Conservation (phyloP, 129 eudicot species). For the Artemisia argyi region DNA sequence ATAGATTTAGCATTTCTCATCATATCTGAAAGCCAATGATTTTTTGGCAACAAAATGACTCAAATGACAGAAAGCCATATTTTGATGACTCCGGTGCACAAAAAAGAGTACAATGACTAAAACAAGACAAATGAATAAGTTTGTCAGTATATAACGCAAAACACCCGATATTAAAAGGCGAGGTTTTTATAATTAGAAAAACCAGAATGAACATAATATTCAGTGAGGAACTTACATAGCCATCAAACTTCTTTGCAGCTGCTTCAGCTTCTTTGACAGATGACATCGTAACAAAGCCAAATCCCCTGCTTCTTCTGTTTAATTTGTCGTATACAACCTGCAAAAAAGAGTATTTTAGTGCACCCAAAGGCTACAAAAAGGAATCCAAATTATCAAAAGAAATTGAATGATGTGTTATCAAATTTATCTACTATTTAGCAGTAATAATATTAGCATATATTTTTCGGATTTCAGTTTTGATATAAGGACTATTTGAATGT, state of each 20-base stretch:
- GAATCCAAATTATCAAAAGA: neutral
- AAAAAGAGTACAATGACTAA: neutral
- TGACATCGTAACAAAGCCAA: constrained; percentile 87
- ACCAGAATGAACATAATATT: neutral
- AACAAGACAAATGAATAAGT: neutral
- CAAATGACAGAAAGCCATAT: too few species aligned
- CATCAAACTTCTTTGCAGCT: constrained; percentile 63
- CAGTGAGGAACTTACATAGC: constrained; percentile 55
- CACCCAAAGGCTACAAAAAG: constrained; percentile 3
- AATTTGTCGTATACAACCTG: constrained; percentile 86
- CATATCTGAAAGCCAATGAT: too few species aligned
- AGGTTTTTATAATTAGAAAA: neutral
- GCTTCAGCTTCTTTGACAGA: constrained; percentile 61
- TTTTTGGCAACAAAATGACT: too few species aligned
- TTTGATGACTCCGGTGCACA: too few species aligned
- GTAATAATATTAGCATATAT: neutral
- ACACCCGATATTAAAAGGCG: neutral
- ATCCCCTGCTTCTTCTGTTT: constrained; percentile 85
- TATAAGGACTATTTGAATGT: neutral
- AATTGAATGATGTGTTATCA: neutral
- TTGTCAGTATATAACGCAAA: too few species aligned
- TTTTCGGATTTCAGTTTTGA: neutral
- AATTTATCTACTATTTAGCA: neutral
- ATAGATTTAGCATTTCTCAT: too few species aligned
- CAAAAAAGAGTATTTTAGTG: constrained; percentile 6